Base-by-base conservation (phyloP, 495 filamentous ascomycete species). In the Podospora didyma region DNA sequence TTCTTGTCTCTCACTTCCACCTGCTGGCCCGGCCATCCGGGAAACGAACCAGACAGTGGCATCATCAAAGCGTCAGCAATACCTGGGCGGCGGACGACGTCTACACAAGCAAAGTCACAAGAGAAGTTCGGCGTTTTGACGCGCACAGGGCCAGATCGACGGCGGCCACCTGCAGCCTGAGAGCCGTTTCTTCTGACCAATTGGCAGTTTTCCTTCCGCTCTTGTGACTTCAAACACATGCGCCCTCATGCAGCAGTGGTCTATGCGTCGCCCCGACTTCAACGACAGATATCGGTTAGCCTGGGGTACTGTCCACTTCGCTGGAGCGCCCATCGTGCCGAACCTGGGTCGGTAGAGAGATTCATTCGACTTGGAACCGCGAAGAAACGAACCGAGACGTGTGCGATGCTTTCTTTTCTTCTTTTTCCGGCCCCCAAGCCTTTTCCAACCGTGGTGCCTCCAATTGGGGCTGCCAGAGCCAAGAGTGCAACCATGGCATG, bases 181-280 rank as follows among this genome's bases (percentile, higher is more conserved):
- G 41, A 50, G 50, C 54, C 42, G 52, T 61, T 26, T 41, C 16
- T n/a, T 41, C 35, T 37, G 54, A 52, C 68, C 68, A 70, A 70
- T 69, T 67, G 66, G 68, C 59, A 50, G 35, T 4, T 45, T 46
- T 62, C 56, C 56, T 61, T 59, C 53, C 59, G 64, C 61, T 60
- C 65, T 62, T 62, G 50, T 69, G 68, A 70, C 66, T 62, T 63
- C 42, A 52, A 51, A 57, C 56, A 47, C 50, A 67, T 69, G 68
- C 68, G 57, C 54, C 63, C 51, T 62, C 54, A 59, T 64, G 59
- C 63, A 66, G 53, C 42, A 37, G 1, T 55, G 58, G 62, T 67
- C 65, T 61, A 65, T 63, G 64, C 62, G 64, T 41, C 53, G 28
- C 31, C 45, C 21, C 12, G 26, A 49, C 46, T 37, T 49, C 54